A percentile compares a stretch with the other conserved stretches of the same genome.
phyloP scores from a whole-genome alignment of 2,329 filamentous ascomycete genomes.

The Tetracladium maxilliforme region DNA sequence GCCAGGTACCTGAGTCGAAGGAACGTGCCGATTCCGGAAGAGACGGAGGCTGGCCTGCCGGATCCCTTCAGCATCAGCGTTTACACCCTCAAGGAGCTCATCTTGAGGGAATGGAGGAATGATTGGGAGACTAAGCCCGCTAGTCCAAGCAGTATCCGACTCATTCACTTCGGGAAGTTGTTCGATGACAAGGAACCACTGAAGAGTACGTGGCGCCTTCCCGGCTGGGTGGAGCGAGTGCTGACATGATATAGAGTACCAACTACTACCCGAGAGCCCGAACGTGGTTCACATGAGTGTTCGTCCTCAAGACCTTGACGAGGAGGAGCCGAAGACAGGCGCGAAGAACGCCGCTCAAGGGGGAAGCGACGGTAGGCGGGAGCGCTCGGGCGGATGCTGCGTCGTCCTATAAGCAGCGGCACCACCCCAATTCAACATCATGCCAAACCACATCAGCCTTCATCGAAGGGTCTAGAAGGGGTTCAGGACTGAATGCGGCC shows the following conservation, averaged over 20 bases:
- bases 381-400: conserved; percentile 51
- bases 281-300: conserved; percentile 95
- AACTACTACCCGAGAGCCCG: conserved; percentile 56
- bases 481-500: too few species aligned
- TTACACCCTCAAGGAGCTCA: conserved; percentile 87
- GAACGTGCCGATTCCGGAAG: conserved; percentile 59
- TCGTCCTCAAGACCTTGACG: conserved; percentile 67
- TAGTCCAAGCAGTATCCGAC: conserved; percentile 74
- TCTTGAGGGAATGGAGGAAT: conserved; percentile 80
- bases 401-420: too few species aligned
- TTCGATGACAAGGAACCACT: conserved; percentile 77
- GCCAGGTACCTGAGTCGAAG: conserved; percentile 72
- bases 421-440: too few species aligned
- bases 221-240: background rate
- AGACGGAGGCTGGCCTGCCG: conserved; percentile 38
- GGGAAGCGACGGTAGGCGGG: too few species aligned
- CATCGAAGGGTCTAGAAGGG: too few species aligned
- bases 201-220: conserved; percentile 46
- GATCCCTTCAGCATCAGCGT: conserved; percentile 86
- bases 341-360: too few species aligned
- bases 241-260: conserved; percentile 45
- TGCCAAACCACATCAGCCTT: too few species aligned
- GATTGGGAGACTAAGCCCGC: conserved; percentile 83
- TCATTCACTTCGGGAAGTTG: conserved; percentile 86
- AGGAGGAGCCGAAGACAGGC: conserved; percentile 66